Percentiles rank a stretch among this genome's conserved stretches.
Evolutionary conservation across 1,139 yeast species (phyloP).

Genomic region (Pneumocystis sp.): DNA sequence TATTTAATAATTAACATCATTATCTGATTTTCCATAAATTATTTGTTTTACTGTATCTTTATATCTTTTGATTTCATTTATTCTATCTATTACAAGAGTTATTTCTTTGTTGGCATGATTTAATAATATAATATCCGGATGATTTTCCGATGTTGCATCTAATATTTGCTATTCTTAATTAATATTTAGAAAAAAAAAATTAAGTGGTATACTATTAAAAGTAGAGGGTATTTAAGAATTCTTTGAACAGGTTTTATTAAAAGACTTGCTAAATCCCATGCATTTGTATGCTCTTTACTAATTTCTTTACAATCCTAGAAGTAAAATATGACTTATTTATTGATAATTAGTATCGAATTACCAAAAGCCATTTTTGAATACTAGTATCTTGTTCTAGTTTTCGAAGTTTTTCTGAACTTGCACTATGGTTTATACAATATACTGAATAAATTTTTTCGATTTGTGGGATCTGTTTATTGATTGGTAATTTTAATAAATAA

Average conservation of each 20-base stretch:
- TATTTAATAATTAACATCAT: constrained; percentile 3
- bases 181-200: not conserved
- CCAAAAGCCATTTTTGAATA: constrained; percentile 23
- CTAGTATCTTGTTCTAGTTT: constrained; percentile 15
- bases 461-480: constrained; percentile 2
- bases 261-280: constrained; percentile 30
- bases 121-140: constrained; percentile 22
- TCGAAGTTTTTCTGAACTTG: constrained; percentile 5
- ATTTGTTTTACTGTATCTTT: constrained; percentile 4
- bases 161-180: constrained; percentile 9
- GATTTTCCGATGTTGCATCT: constrained; percentile 19
- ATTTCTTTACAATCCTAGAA: constrained; percentile 17
- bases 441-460: constrained; percentile 10
- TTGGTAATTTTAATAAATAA: not conserved
- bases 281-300: constrained; percentile 22
- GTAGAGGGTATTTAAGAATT: constrained; percentile 28
- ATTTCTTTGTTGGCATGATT: constrained; percentile 19
- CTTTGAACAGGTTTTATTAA: constrained; percentile 32
- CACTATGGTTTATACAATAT: constrained; percentile 11
- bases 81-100: constrained; percentile 20
- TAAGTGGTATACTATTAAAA: constrained; percentile 15
- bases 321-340: not conserved
- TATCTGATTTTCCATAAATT: constrained; percentile 1
- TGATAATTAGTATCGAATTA: not conserved
- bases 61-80: constrained; percentile 19